Evolutionary conservation across 116 monocot species (phyloP).

Genomic region (Trichopus zeylanicus): DNA sequence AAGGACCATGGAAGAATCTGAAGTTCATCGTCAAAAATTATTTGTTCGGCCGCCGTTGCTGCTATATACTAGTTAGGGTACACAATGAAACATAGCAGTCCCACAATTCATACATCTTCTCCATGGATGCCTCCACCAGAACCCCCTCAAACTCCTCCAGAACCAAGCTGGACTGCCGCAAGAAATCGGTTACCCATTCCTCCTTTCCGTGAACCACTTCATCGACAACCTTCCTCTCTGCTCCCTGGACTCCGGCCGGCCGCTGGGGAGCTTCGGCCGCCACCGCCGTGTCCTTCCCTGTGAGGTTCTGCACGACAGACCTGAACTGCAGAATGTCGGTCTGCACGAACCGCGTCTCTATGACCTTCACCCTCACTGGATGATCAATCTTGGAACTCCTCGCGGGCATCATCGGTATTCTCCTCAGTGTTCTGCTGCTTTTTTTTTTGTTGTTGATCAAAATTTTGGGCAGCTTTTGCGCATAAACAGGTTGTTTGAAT

Average conservation of each 20-base stretch:
- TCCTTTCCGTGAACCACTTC: too few relatives aligned
- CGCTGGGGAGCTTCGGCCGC: background rate
- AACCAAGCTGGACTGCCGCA: background rate
- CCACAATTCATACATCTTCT: background rate
- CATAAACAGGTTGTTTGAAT: too few relatives aligned
- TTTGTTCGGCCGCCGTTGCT: too few relatives aligned
- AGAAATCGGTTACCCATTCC: background rate
- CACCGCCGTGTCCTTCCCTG: slow-evolving; percentile 19
- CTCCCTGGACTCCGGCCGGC: background rate
- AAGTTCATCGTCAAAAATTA: too few relatives aligned
- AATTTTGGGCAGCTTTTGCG: too few relatives aligned
- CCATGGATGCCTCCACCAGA: background rate
- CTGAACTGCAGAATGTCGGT: slow-evolving; percentile 20
- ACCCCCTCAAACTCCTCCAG: background rate
- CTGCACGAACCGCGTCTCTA: slow-evolving; percentile 28
- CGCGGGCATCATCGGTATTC: too few relatives aligned
- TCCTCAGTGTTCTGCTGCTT: too few relatives aligned
- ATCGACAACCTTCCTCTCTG: too few relatives aligned
- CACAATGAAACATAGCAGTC: background rate
- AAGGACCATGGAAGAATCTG: too few relatives aligned
- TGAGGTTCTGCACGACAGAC: slow-evolving; percentile 33
- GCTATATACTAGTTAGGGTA: too few relatives aligned
- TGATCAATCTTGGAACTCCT: background rate
- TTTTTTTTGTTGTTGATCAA: too few relatives aligned
- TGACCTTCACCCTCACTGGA: slow-evolving; percentile 24